A percentile compares a stretch with the other conserved stretches of the same genome.
Evolutionary conservation across 2,329 filamentous ascomycete genomes (phyloP).

Genomic region (Ceratocystis cubensis): DNA sequence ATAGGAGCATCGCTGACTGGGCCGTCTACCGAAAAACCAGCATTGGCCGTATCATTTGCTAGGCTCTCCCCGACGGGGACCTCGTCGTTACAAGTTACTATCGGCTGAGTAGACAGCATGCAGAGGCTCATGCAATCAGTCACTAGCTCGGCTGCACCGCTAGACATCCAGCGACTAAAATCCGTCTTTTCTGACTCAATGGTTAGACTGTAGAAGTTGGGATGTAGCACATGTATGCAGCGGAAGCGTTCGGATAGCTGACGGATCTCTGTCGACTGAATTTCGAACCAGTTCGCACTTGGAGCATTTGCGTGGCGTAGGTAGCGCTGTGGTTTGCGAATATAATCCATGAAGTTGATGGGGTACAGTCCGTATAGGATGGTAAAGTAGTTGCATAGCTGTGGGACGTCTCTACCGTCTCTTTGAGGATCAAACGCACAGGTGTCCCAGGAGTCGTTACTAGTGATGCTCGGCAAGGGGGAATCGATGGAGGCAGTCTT

Average conservation of each 20-base stretch:
- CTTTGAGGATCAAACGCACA: conserved; percentile 48
- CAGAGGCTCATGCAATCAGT: conserved; percentile 62
- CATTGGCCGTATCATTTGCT: neutral
- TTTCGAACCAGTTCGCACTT: conserved; percentile 60
- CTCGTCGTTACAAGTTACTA: neutral
- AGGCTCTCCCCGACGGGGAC: neutral
- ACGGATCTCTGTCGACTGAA: conserved; percentile 65
- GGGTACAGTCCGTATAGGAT: conserved; percentile 74
- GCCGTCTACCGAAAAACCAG: neutral
- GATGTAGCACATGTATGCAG: conserved; percentile 60
- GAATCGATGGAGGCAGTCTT: conserved; percentile 18
- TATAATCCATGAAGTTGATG: conserved; percentile 76
- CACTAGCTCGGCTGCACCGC: conserved; percentile 66
- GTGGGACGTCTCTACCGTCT: conserved; percentile 50
- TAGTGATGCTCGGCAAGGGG: conserved; percentile 23
- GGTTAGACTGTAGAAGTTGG: conserved; percentile 72
- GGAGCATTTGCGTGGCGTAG: conserved; percentile 59
- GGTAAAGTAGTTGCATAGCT: conserved; percentile 64
- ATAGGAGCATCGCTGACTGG: neutral
- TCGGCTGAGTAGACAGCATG: conserved; percentile 29
- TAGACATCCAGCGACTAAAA: conserved; percentile 64
- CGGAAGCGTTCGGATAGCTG: conserved; percentile 64
- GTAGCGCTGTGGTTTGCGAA: conserved; percentile 68
- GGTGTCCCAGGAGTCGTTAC: conserved; percentile 48
- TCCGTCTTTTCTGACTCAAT: conserved; percentile 70